These are phyloP conservation scores for Centaurea solstitialis DNA, from an alignment of 129 eudicot species.

Conservation along the genomic window DNA sequence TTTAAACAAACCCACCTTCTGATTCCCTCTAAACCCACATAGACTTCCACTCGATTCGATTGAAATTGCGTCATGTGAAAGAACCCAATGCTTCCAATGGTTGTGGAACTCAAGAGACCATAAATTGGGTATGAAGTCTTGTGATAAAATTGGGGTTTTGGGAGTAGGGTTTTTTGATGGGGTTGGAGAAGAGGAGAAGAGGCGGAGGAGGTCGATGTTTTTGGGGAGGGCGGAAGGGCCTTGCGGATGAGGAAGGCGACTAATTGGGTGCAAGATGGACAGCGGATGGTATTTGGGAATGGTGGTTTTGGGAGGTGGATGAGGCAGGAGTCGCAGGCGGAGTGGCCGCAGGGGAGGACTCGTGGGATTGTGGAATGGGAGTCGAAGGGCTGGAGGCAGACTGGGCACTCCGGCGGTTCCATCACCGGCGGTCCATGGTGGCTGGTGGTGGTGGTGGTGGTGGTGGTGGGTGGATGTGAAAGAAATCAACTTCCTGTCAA, in stretches of 20 bases:
- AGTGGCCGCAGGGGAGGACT: conserved; percentile 89
- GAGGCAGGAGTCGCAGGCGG: conserved; percentile 67
- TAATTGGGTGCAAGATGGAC: conserved; percentile 83
- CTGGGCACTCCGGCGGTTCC: conserved; percentile 63
- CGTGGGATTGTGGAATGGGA: conserved; percentile 57
- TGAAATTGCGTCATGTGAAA: conserved; percentile 32
- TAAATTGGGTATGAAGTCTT: conserved; percentile 33
- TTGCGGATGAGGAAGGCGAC: conserved; percentile 46
- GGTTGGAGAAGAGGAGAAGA: conserved; percentile 36
- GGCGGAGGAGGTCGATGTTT: conserved; percentile 76
- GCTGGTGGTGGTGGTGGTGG: neutral
- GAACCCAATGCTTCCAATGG: conserved; percentile 59
- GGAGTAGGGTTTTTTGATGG: conserved; percentile 17
- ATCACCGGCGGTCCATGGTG: conserved; percentile 11
- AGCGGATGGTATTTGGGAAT: conserved; percentile 60
- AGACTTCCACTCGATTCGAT: conserved; percentile 13
- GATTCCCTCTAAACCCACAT: conserved; percentile 43
- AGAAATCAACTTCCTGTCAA: neutral
- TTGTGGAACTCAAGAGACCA: conserved; percentile 58
- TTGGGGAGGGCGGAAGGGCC: conserved; percentile 69
- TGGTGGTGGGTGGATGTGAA: neutral
- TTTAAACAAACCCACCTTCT: conserved; percentile 51
- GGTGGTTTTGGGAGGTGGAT: conserved; percentile 67
- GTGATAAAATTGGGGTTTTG: neutral
- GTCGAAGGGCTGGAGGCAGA: conserved; percentile 71